Conservation (phyloP, 371 early-diverging fungal genomes). For the Mortierella sp. region DNA sequence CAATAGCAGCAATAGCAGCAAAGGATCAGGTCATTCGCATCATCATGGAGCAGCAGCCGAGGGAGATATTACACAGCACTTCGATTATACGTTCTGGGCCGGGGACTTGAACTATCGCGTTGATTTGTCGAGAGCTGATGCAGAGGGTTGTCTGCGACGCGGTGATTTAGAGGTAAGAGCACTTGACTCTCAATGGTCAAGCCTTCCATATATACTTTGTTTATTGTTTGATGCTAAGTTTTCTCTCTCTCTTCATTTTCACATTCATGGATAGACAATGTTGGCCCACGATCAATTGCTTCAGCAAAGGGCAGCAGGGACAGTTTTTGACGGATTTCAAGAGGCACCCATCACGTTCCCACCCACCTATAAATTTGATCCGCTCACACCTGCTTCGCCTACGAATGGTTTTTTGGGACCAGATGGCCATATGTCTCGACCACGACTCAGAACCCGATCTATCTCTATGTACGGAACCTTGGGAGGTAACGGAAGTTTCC, state of each 20-base stretch:
- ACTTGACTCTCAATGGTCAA: background rate
- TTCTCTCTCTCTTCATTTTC: background rate
- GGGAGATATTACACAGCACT: slow-evolving; percentile 57
- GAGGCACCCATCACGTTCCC: slow-evolving; percentile 86
- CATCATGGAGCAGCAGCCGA: background rate
- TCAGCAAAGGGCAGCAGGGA: slow-evolving; percentile 56
- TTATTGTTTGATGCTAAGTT: background rate
- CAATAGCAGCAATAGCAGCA: background rate
- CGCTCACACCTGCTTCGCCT: slow-evolving; percentile 31
- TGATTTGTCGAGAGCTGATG: slow-evolving; percentile 63
- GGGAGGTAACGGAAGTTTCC: background rate
- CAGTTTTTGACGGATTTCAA: slow-evolving; percentile 68
- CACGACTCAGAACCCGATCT: too few relatives aligned
- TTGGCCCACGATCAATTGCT: slow-evolving; percentile 72
- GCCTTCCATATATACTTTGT: background rate
- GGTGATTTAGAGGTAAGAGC: slow-evolving; percentile 58
- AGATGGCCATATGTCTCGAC: too few relatives aligned
- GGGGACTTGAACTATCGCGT: slow-evolving; percentile 88
- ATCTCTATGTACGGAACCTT: too few relatives aligned
- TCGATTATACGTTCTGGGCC: slow-evolving; percentile 79
- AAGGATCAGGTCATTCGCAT: background rate
- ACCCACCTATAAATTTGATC: slow-evolving; percentile 91
- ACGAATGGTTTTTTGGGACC: slow-evolving; percentile 5
- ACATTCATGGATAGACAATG: slow-evolving; percentile 53
- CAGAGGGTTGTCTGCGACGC: slow-evolving; percentile 59